These are phyloP conservation scores for Sporothrix euskadiensis DNA, from an alignment of 2,329 filamentous ascomycete species.

Conservation along the genomic window DNA sequence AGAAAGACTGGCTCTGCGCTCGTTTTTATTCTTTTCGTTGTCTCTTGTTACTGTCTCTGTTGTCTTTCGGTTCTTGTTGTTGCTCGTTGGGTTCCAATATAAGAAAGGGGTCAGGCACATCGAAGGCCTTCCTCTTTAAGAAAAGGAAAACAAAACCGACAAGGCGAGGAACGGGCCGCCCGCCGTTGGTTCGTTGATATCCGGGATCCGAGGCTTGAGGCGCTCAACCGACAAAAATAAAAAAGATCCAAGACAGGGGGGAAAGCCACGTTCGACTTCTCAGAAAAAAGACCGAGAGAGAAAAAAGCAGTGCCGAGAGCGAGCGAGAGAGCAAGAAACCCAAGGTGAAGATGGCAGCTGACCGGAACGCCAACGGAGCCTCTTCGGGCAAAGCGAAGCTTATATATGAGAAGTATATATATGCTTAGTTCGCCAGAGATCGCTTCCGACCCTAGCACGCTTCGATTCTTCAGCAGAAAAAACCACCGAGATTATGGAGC, in stretches of 20 bases:
- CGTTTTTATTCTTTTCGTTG: slow-evolving; percentile 15
- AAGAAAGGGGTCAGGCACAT: background rate
- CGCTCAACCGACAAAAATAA: background rate
- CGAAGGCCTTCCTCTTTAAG: background rate
- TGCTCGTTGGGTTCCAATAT: background rate
- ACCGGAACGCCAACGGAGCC: background rate
- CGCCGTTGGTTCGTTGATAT: slow-evolving; percentile 4
- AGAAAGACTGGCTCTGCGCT: background rate
- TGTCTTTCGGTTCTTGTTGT: background rate
- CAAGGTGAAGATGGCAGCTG: background rate
- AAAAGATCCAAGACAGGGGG: slow-evolving; percentile 10
- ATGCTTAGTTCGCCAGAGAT: background rate
- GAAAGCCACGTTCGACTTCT: background rate
- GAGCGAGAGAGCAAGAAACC: background rate
- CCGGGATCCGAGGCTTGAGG: slow-evolving; percentile 12
- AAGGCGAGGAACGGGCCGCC: background rate
- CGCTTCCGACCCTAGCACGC: background rate
- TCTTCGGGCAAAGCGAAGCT: slow-evolving; percentile 8
- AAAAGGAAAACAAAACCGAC: background rate
- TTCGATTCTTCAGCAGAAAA: slow-evolving; percentile 2
- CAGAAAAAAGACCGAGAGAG: background rate
- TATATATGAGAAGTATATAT: slow-evolving; percentile 18
- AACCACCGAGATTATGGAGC: background rate
- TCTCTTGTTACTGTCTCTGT: background rate
- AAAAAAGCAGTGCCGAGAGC: background rate